Evolutionary conservation across 2,329 filamentous ascomycete genomes (phyloP).

Genomic region (Xylariaceae sp.): DNA sequence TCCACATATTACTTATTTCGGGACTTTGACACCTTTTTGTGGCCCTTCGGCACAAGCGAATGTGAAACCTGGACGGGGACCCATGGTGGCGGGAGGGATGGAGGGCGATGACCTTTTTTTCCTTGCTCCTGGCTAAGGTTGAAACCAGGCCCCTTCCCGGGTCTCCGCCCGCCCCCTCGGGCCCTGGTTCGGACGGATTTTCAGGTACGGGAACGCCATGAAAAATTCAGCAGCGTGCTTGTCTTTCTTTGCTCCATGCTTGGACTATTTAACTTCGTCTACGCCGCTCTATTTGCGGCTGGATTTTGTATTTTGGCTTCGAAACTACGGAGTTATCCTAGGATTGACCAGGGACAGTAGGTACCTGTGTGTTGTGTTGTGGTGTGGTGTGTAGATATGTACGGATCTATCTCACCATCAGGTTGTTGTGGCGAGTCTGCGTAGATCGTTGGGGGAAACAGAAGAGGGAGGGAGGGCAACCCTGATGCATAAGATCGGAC

Average conservation of each 20-base stretch:
- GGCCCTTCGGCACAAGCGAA: slow-evolving; percentile 14
- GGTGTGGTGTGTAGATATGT: too few relatives aligned
- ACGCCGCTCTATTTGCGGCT: too few relatives aligned
- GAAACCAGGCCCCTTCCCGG: not conserved
- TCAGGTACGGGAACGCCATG: not conserved
- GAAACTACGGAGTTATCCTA: too few relatives aligned
- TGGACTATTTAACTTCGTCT: too few relatives aligned
- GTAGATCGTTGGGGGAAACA: not conserved
- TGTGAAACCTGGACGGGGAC: slow-evolving; percentile 3
- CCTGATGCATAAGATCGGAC: slow-evolving; percentile 14
- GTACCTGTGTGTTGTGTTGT: too few relatives aligned
- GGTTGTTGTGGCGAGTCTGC: not conserved
- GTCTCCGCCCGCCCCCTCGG: not conserved
- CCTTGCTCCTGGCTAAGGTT: slow-evolving; percentile 1
- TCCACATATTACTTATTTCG: not conserved
- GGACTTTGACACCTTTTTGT: slow-evolving; percentile 4
- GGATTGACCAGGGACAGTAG: too few relatives aligned
- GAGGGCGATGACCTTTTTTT: not conserved
- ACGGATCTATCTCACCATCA: too few relatives aligned
- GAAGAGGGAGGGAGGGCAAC: not conserved
- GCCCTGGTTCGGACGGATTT: not conserved
- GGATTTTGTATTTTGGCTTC: too few relatives aligned
- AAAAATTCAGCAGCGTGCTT: too few relatives aligned
- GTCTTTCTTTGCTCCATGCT: too few relatives aligned
- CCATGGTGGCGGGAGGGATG: slow-evolving; percentile 4